These are phyloP conservation scores for Candida suzukii DNA, from an alignment of 805 yeast genomes.

Conservation along the genomic window DNA sequence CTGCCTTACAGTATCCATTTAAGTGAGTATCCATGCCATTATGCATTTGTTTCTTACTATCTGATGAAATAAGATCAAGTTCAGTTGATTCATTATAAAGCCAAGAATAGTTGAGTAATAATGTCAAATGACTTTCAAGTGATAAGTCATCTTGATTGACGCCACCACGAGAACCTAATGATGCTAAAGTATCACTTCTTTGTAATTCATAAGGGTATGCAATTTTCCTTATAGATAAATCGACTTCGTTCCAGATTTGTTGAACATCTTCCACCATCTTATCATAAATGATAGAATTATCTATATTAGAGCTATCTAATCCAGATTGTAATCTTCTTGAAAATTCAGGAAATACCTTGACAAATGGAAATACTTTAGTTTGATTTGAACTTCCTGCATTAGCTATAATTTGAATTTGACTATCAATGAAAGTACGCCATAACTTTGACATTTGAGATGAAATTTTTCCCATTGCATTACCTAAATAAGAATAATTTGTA, in stretches of 20 bases:
- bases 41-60: constrained; percentile 21
- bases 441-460: constrained; percentile 41
- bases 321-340: constrained; percentile 31
- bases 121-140: constrained; percentile 24
- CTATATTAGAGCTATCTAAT: constrained; percentile 7
- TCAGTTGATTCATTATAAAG: constrained; percentile 34
- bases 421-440: constrained; percentile 56
- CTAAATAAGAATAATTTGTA: constrained; percentile 59
- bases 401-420: constrained; percentile 42
- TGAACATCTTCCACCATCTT: constrained; percentile 13
- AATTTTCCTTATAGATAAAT: constrained; percentile 7
- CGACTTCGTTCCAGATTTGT: constrained; percentile 17
- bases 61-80: constrained; percentile 12
- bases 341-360: constrained; percentile 41
- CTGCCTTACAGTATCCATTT: constrained; percentile 35
- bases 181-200: neutral
- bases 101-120: constrained; percentile 50
- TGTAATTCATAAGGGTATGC: constrained; percentile 1
- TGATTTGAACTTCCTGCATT: constrained; percentile 15
- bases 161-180: neutral
- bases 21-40: constrained; percentile 26
- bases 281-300: constrained; percentile 10
- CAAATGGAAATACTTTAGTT: constrained; percentile 32
- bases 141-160: neutral
- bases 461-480: constrained; percentile 42